Base-by-base conservation (phyloP, 169 alveolate genomes). In the Cyclospora cayetanensis region DNA sequence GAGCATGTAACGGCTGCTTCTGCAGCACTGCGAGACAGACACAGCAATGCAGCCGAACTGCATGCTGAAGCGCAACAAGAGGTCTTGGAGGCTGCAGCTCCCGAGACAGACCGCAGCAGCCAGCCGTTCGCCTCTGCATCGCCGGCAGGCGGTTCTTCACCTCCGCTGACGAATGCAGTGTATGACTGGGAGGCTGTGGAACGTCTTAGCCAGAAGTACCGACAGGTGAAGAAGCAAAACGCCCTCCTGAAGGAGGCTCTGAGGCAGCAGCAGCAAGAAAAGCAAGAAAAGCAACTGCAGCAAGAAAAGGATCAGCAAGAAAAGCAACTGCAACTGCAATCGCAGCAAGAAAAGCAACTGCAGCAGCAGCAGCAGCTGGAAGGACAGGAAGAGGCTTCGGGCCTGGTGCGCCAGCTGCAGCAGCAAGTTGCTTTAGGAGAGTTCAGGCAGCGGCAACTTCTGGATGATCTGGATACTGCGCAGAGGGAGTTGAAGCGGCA, bases 321-420 rank as follows among this genome's bases (percentile, higher is more conserved):
- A 29, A 9, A 35, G 80, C 42, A 63, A 39, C 76, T 29, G 76
- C 76, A 63, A 9, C 39, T 4, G 31, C 37, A 0, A 39, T 12
- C 25, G 15, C 76, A 63, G 9, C 76, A 63, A 20, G 2, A 68
- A 34, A 43, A 68, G 52, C 80, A 25, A 18, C 65, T 41, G 60
- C 85, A 74, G 42, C 85, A 41, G 42, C 65, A 74, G 35, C 85
- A 20, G 85, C 85, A 74, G 34, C 85, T 41, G 29, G 85, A 74
- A 41, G 85, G 42, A 18, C 85, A 74, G 29, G 85, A 74, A 41
- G 85, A 74, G 65, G 65, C 85, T 0, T 63, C 18, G 60, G 85
- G 85, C 41, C 85, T 74, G 27, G 85, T 74, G 85, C 29, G 63
- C 65, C 85, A 74, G 25, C 85, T 74, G 85, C 85, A 74, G 85